Evolutionary conservation across 2,329 filamentous ascomycete species (phyloP).

Genomic region (Neofusicoccum umdonicola): DNA sequence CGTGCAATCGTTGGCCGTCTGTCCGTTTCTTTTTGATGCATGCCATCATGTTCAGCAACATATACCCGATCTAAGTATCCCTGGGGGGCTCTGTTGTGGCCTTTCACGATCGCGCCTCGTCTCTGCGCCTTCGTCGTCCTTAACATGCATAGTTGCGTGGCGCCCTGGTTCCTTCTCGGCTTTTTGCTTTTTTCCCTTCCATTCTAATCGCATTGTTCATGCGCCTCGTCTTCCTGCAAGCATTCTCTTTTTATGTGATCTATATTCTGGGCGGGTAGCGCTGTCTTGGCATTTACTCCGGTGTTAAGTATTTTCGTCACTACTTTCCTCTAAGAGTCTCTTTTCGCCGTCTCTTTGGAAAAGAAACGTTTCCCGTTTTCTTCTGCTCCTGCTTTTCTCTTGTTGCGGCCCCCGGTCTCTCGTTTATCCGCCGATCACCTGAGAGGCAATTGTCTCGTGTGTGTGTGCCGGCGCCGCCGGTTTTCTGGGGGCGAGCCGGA

Average conservation of each 20-base stretch:
- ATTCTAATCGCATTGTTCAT: constrained; percentile 12
- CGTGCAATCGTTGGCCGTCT: constrained; percentile 12
- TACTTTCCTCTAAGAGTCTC: constrained; percentile 5
- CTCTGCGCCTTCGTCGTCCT: constrained; percentile 1
- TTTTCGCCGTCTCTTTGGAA: constrained; percentile 13
- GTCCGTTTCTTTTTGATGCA: constrained; percentile 18
- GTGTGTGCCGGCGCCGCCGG: background rate
- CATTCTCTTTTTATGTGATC: constrained; percentile 13
- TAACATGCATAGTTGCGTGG: constrained; percentile 17
- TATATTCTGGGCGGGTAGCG: constrained; percentile 17
- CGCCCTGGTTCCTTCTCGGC: constrained; percentile 16
- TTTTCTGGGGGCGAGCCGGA: background rate
- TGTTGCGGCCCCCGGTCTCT: background rate
- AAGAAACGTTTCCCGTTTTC: constrained; percentile 8
- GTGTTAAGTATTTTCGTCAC: constrained; percentile 16
- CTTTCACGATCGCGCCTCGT: constrained; percentile 6
- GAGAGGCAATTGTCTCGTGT: background rate
- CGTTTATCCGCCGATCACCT: background rate
- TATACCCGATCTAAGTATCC: constrained; percentile 15
- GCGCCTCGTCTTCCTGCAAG: constrained; percentile 4
- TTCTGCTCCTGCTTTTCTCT: constrained; percentile 4
- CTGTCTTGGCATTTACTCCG: constrained; percentile 17
- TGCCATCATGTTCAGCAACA: constrained; percentile 17
- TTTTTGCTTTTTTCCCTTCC: constrained; percentile 2
- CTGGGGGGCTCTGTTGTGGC: constrained; percentile 6